phyloP scores from a whole-genome alignment of 2,329 filamentous ascomycete genomes.

The Colletotrichum abscissum region DNA sequence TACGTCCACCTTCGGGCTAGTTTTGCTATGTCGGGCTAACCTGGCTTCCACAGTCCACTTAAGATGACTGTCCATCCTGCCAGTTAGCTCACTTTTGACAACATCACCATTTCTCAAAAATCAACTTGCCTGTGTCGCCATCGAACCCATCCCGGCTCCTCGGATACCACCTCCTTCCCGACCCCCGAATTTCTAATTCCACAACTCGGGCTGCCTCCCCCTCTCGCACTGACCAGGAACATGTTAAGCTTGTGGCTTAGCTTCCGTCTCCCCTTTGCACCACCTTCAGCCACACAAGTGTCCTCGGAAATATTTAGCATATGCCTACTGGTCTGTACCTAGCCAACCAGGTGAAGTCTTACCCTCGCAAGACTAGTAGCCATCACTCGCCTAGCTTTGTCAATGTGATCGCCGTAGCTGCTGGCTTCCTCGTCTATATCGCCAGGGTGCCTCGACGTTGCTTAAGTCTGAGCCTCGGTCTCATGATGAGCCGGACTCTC shows the following conservation, averaged over 20 bases:
- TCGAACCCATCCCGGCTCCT: neutral
- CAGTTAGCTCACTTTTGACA: neutral
- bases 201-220: neutral
- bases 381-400: neutral
- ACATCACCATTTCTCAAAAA: neutral
- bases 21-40: neutral
- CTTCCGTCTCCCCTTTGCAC: neutral
- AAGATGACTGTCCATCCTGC: neutral
- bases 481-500: neutral
- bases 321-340: too few relatives aligned
- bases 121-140: neutral
- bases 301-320: neutral
- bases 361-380: neutral
- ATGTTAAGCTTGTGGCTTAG: neutral
- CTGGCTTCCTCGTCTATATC: neutral
- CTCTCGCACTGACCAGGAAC: neutral
- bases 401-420: neutral
- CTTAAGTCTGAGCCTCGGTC: neutral
- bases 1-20: neutral
- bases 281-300: neutral
- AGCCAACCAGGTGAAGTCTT: neutral
- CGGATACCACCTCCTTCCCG: neutral
- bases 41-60: neutral
- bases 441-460: neutral
- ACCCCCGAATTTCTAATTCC: neutral